Evolutionary conservation across 2,329 filamentous ascomycete genomes (phyloP).

Genomic region (Chrysoporthe puriensis): DNA sequence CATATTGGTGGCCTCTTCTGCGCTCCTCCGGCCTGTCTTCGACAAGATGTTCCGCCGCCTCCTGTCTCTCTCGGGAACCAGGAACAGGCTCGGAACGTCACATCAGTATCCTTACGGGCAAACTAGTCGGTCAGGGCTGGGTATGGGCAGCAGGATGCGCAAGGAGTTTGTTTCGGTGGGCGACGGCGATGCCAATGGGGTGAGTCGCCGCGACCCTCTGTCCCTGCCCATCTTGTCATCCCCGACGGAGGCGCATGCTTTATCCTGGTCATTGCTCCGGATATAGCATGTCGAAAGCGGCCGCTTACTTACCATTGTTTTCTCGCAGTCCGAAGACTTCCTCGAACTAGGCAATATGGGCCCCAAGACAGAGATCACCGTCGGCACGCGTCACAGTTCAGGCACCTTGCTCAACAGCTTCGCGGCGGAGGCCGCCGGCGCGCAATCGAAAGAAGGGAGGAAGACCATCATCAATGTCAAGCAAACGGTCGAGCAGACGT

Average conservation of each 20-base stretch:
- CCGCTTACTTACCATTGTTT: neutral
- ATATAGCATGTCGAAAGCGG: neutral
- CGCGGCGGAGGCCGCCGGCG: neutral
- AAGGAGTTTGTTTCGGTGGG: conserved; percentile 28
- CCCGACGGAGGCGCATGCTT: no score
- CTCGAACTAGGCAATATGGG: conserved; percentile 24
- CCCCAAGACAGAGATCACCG: conserved; percentile 18
- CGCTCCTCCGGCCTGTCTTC: conserved; percentile 34
- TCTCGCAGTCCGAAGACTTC: conserved; percentile 27
- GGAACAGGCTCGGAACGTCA: neutral
- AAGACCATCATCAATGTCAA: conserved; percentile 6
- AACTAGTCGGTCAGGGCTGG: conserved; percentile 16
- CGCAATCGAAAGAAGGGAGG: neutral
- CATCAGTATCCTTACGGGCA: neutral
- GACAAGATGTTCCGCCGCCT: conserved; percentile 32
- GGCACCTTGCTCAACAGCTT: conserved; percentile 6
- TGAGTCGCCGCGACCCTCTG: neutral
- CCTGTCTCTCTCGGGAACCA: conserved; percentile 23
- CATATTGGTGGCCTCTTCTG: conserved; percentile 34
- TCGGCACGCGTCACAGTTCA: conserved; percentile 15
- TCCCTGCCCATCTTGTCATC: no score
- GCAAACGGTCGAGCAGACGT: neutral
- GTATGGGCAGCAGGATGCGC: conserved; percentile 16
- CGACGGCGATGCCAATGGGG: conserved; percentile 19
- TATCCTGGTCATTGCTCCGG: no score